phyloP scores from a whole-genome alignment of 108 stramenopile species.

The Skeletonema costatum region DNA sequence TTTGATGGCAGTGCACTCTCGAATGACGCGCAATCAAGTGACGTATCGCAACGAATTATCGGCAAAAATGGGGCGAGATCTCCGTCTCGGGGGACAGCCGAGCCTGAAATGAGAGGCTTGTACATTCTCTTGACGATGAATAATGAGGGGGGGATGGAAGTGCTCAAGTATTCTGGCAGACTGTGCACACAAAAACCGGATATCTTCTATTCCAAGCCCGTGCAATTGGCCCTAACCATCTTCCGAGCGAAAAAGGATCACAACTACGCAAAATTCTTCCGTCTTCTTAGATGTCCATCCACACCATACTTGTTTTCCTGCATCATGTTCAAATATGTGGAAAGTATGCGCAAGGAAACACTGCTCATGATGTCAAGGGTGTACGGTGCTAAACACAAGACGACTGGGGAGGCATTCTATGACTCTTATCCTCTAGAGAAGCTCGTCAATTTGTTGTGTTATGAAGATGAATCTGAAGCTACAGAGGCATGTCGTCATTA shows the following conservation, averaged over 20 bases:
- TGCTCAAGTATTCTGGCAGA: conserved; percentile 81
- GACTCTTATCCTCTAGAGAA: conserved; percentile 78
- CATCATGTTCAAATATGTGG: conserved; percentile 91
- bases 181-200: conserved; percentile 67
- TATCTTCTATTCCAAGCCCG: conserved; percentile 79
- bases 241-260: conserved; percentile 84
- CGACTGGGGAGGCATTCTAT: conserved; percentile 69
- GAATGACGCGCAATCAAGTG: conserved; percentile 41
- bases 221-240: conserved; percentile 83
- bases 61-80: conserved; percentile 47
- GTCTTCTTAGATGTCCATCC: conserved; percentile 54
- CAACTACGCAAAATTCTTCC: conserved; percentile 89
- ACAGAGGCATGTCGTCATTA: conserved; percentile 73
- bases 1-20: conserved; percentile 70
- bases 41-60: conserved; percentile 62
- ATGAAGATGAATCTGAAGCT: conserved; percentile 83
- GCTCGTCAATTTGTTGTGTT: conserved; percentile 73
- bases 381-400: conserved; percentile 73
- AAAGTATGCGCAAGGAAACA: conserved; percentile 79
- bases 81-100: conserved; percentile 76
- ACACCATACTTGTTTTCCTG: conserved; percentile 84
- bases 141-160: conserved; percentile 93
- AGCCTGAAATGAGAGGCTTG: conserved; percentile 85
- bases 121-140: conserved; percentile 85
- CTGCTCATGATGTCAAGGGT: conserved; percentile 77